phyloP scores from a whole-genome alignment of 345 rosid species.

The Lumnitzera littorea region DNA sequence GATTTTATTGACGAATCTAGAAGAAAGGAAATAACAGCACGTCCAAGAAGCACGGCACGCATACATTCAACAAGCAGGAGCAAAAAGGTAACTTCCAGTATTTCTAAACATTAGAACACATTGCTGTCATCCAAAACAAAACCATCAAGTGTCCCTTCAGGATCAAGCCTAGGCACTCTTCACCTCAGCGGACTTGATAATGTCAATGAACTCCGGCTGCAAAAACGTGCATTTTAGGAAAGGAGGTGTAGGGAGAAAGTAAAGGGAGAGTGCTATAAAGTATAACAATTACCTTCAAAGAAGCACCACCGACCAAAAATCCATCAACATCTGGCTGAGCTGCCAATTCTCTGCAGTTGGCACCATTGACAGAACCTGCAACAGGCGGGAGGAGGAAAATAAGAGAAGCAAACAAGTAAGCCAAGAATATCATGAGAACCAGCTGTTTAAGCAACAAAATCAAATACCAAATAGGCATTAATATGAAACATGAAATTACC shows the following conservation, averaged over 20 bases:
- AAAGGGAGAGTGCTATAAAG: neutral
- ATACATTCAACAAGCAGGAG: too few species aligned
- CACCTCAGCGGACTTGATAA: conserved; percentile 46
- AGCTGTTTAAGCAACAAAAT: neutral
- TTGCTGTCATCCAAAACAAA: too few species aligned
- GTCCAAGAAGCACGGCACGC: too few species aligned
- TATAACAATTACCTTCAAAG: conserved; percentile 47
- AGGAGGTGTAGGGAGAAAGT: too few species aligned
- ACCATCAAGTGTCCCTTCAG: too few species aligned
- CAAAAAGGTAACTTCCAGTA: too few species aligned
- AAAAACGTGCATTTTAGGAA: neutral
- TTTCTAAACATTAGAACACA: too few species aligned
- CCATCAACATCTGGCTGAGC: conserved; percentile 75
- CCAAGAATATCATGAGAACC: too few species aligned
- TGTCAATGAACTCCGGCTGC: conserved; percentile 57
- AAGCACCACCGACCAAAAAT: conserved; percentile 89
- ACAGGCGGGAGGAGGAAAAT: neutral
- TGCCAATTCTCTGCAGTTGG: conserved; percentile 78
- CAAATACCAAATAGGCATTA: neutral
- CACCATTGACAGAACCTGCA: conserved; percentile 76
- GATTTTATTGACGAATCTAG: neutral
- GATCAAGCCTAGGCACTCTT: conserved; percentile 29
- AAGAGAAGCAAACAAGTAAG: neutral
- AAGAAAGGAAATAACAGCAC: too few species aligned
- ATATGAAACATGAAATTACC: conserved; percentile 32